Evolutionary conservation across 2,329 filamentous ascomycete genomes (phyloP).

Genomic region (Alternaria triticimaculans): DNA sequence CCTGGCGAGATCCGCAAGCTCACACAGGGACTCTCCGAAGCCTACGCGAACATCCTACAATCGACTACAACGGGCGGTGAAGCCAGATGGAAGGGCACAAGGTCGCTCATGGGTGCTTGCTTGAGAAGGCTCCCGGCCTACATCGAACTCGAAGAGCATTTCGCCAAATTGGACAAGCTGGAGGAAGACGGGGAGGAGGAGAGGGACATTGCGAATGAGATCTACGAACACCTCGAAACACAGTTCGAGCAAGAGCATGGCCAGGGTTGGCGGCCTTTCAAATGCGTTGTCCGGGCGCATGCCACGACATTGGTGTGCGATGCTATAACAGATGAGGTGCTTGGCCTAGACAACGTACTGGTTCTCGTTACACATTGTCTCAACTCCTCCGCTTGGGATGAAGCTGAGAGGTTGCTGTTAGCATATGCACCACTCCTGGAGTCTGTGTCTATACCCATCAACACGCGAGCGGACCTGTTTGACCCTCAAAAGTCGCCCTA

Average conservation of each 20-base stretch:
- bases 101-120: conserved; percentile 49
- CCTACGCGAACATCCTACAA: conserved; percentile 45
- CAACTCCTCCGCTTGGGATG: conserved; percentile 41
- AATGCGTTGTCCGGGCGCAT: conserved; percentile 52
- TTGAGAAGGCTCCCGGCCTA: conserved; percentile 51
- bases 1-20: conserved; percentile 37
- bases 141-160: conserved; percentile 50
- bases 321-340: conserved; percentile 44
- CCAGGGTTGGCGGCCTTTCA: conserved; percentile 49
- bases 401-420: conserved; percentile 43
- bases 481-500: conserved; percentile 33
- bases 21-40: conserved; percentile 39
- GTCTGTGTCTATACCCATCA: conserved; percentile 32
- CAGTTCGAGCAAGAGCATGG: conserved; percentile 41
- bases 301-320: conserved; percentile 46
- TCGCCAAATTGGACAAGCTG: conserved; percentile 39
- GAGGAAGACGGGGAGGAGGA: conserved; percentile 40
- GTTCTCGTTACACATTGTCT: conserved; percentile 40
- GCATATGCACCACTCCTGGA: conserved; percentile 35
- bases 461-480: conserved; percentile 37
- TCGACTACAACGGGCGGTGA: conserved; percentile 31
- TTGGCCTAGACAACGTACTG: conserved; percentile 32
- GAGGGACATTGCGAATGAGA: conserved; percentile 45
- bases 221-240: conserved; percentile 51
- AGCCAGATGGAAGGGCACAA: conserved; percentile 40